Conservation (phyloP, 164 flowering plant genomes). For the Echeveria elegans region DNA sequence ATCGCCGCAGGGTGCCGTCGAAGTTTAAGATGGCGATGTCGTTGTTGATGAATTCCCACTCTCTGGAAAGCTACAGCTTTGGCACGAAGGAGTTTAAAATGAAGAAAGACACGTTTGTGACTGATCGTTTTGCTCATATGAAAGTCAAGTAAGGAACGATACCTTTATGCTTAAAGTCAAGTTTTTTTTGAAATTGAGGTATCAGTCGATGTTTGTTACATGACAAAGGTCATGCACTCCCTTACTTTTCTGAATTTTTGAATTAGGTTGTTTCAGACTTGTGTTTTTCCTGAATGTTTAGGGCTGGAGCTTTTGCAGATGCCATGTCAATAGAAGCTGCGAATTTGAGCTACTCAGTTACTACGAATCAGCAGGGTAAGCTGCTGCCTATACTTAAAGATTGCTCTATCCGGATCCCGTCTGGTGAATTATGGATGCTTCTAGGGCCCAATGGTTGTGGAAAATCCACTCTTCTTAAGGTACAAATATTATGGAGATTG, state of each 20-base stretch:
- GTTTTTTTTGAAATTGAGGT: background rate
- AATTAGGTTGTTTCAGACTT: too few species aligned
- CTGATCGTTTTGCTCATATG: conserved; percentile 98
- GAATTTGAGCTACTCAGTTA: conserved; percentile 51
- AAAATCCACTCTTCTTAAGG: conserved; percentile 94
- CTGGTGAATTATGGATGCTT: conserved; percentile 93
- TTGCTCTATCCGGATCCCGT: conserved; percentile 68
- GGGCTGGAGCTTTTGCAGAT: conserved; percentile 14
- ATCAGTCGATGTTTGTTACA: too few species aligned
- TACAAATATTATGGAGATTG: conserved; percentile 4
- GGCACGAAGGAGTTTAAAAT: conserved; percentile 94
- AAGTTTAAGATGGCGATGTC: conserved; percentile 30
- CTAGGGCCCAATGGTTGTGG: conserved; percentile 98
- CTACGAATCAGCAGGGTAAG: conserved; percentile 30
- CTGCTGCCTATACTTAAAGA: conserved; percentile 49
- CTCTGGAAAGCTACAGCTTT: conserved; percentile 84
- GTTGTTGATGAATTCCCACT: conserved; percentile 60
- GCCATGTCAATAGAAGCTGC: conserved; percentile 53
- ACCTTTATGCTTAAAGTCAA: too few species aligned
- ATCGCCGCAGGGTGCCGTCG: too few species aligned
- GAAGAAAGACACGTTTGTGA: conserved; percentile 95
- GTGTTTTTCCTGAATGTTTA: background rate
- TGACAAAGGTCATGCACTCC: too few species aligned
- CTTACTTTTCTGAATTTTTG: too few species aligned
- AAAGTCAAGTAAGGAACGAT: conserved; percentile 75